Evolutionary conservation across 2,329 filamentous ascomycete species (phyloP).

Genomic region (Rhynchosporium agropyri): DNA sequence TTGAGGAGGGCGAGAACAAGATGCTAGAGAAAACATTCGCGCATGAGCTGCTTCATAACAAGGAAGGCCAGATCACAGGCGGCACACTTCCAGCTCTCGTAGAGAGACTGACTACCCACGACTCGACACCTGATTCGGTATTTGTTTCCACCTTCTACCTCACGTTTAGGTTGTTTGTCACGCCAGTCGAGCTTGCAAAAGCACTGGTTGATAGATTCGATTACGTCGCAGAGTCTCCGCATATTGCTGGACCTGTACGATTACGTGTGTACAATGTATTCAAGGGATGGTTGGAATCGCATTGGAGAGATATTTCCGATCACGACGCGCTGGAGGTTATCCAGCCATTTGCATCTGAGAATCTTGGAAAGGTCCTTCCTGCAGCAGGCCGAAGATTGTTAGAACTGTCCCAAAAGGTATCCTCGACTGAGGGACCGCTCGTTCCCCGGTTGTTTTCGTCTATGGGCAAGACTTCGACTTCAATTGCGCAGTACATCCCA

Average conservation of each 20-base stretch:
- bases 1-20: slow-evolving; percentile 77
- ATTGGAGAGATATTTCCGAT: slow-evolving; percentile 87
- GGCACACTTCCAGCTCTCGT: slow-evolving; percentile 88
- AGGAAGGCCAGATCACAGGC: slow-evolving; percentile 91
- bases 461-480: slow-evolving; percentile 84
- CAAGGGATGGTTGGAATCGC: slow-evolving; percentile 95
- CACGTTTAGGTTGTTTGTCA: slow-evolving; percentile 92
- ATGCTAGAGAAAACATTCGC: slow-evolving; percentile 91
- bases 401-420: slow-evolving; percentile 79
- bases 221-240: slow-evolving; percentile 78
- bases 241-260: slow-evolving; percentile 77
- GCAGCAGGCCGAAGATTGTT: slow-evolving; percentile 78
- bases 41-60: slow-evolving; percentile 90
- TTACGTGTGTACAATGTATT: slow-evolving; percentile 94
- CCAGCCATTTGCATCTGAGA: slow-evolving; percentile 74
- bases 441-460: slow-evolving; percentile 83
- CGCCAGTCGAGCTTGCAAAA: slow-evolving; percentile 75
- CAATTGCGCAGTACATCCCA: slow-evolving; percentile 69
- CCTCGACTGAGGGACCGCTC: slow-evolving; percentile 69
- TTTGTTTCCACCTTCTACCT: slow-evolving; percentile 96
- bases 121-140: slow-evolving; percentile 86
- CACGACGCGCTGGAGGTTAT: slow-evolving; percentile 75
- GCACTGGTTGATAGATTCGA: slow-evolving; percentile 90
- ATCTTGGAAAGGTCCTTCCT: slow-evolving; percentile 69
- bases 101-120: slow-evolving; percentile 91